Conservation (phyloP, 768 basidiomycete species). For the Mycena sanguinolenta region DNA sequence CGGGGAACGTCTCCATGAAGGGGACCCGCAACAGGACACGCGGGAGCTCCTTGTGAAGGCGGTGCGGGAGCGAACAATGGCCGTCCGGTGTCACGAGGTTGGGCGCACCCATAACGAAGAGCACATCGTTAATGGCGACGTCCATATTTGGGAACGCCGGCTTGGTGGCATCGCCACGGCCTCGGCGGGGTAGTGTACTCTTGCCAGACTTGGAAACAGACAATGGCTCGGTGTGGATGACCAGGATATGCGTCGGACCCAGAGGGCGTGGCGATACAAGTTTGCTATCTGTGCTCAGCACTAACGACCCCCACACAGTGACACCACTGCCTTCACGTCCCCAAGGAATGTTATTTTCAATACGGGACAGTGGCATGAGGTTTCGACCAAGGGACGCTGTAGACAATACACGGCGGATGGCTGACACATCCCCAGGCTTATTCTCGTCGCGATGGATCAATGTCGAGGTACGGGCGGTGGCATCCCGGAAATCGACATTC, state of each 20-base stretch:
- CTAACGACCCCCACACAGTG: conserved; percentile 42
- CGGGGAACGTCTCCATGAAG: conserved; percentile 50
- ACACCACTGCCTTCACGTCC: conserved; percentile 29
- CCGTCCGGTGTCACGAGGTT: conserved; percentile 41
- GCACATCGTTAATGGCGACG: conserved; percentile 54
- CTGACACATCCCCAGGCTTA: not conserved
- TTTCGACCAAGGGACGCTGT: conserved; percentile 40
- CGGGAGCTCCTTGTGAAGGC: conserved; percentile 51
- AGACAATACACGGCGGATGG: conserved; percentile 45
- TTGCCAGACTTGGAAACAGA: conserved; percentile 21
- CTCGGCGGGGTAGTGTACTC: conserved; percentile 13
- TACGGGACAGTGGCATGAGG: conserved; percentile 29
- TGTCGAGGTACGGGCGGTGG: conserved; percentile 44
- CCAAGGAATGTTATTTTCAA: conserved; percentile 31
- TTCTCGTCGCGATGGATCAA: conserved; percentile 39
- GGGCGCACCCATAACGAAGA: conserved; percentile 52
- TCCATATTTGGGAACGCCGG: conserved; percentile 42
- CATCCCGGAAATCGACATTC: conserved; percentile 42
- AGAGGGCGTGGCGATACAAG: conserved; percentile 53
- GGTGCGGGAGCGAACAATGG: conserved; percentile 44
- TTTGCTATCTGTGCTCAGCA: conserved; percentile 45
- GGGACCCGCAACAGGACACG: conserved; percentile 50
- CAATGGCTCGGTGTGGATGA: conserved; percentile 39
- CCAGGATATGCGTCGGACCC: conserved; percentile 53
- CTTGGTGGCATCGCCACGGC: conserved; percentile 9